Percentiles rank a stretch among this genome's conserved stretches.
Conservation (phyloP, 768 basidiomycete genomes). For the Russula brevipes region DNA sequence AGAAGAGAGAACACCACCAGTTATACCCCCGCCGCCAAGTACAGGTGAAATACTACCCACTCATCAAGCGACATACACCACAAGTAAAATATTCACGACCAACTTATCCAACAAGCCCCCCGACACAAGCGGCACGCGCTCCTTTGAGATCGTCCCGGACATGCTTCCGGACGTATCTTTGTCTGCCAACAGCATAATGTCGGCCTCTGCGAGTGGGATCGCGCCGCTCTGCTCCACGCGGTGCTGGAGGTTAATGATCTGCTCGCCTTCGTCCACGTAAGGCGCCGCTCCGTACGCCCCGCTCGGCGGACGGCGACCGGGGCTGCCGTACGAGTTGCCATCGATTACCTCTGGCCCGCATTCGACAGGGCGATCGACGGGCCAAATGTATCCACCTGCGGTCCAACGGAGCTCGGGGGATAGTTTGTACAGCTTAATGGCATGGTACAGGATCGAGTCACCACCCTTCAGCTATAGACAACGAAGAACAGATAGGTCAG, state of each 20-base stretch:
- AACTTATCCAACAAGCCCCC: conserved; percentile 65
- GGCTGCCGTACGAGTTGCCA: conserved; percentile 30
- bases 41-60: background rate
- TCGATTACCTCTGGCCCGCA: conserved; percentile 42
- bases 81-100: conserved; percentile 69
- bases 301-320: conserved; percentile 40
- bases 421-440: conserved; percentile 72
- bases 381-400: conserved; percentile 81
- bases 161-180: conserved; percentile 40
- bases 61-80: conserved; percentile 58
- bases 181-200: conserved; percentile 57
- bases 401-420: conserved; percentile 72
- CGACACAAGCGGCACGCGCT: conserved; percentile 64
- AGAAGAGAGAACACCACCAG: background rate
- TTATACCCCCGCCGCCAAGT: background rate
- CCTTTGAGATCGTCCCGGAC: conserved; percentile 48
- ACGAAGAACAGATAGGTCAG: conserved; percentile 4
- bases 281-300: conserved; percentile 39
- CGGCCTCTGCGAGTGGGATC: conserved; percentile 54
- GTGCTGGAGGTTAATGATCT: conserved; percentile 38
- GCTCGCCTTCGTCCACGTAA: conserved; percentile 36
- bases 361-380: conserved; percentile 64
- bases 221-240: conserved; percentile 68
- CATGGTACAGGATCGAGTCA: conserved; percentile 70
- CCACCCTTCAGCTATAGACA: conserved; percentile 62